Evolutionary conservation across 768 basidiomycete species (phyloP), one percentile per base, ranked within the genome.

Genomic region (Pulveroboletus sp.): DNA sequence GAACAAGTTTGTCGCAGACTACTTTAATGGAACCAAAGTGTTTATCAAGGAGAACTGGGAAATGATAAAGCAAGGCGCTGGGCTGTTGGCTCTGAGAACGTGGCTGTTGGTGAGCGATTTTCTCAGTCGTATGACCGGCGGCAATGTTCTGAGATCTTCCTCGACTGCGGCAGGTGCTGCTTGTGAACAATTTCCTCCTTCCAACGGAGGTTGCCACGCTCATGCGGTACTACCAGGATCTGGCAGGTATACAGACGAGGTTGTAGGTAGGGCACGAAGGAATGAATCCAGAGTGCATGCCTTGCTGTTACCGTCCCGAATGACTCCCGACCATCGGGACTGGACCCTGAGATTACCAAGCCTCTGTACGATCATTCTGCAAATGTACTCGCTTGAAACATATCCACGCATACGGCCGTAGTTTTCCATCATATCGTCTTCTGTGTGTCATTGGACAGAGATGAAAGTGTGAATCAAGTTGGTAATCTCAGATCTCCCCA

Each of bases 21-120:
- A 82, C 55, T 68, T 68, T 43, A 65, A 74, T 27, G 85, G 85
- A 1, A 72, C 74, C 3, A 70, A 73, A 14, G 57, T 59, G 0
- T 89, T 89, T 56, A 60, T 89, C 1, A 71, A 76, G 44, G 71
- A 78, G 30, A 82, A 85, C 58, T 85, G 83, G 80, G 67, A 62
- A 47, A 76, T 83, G 69, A 88, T 89, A 26, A 80, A 84, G 54
- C 69, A 69, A 33, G 86, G 85, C 10, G 86, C 86, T 33, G 87
- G 87, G 3, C 77, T 82, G 75, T 69, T 74, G 32, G 83, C 84
- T 0, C 59, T 89, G 55, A 70, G 85, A 37, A 74, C 76, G 37
- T 86, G 77, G 73, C 65, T 87, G 1, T 54, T 85, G 59, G 86
- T 85, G 50, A 60, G 76, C 60, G 2, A 17, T 17, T 4, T 3